Conservation (phyloP, 768 basidiomycete genomes). For the Mycena sanguinolenta region DNA sequence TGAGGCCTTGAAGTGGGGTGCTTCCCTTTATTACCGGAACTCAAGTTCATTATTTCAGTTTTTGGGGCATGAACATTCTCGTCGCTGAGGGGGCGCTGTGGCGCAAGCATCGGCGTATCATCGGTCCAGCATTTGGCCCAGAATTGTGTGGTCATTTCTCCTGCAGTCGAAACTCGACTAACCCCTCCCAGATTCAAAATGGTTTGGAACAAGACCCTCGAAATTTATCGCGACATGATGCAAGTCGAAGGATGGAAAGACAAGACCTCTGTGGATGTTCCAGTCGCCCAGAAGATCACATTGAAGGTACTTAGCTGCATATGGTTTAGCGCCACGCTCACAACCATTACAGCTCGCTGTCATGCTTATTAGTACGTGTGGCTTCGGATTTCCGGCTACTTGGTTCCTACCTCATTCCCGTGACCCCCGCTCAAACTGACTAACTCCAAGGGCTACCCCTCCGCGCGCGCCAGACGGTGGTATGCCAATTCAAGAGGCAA, state of each 20-base stretch:
- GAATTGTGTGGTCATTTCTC: conserved; percentile 34
- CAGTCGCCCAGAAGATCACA: conserved; percentile 49
- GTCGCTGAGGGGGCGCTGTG: conserved; percentile 47
- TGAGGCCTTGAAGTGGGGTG: conserved; percentile 47
- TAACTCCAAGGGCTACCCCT: conserved; percentile 42
- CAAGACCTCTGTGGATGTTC: conserved; percentile 45
- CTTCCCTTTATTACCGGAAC: not conserved
- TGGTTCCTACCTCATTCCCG: conserved; percentile 44
- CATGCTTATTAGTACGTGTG: conserved; percentile 59
- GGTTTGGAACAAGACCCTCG: conserved; percentile 56
- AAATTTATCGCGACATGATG: conserved; percentile 57
- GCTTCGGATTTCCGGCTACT: conserved; percentile 59
- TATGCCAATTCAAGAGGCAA: conserved; percentile 55
- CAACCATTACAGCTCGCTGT: conserved; percentile 53
- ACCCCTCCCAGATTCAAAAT: conserved; percentile 49
- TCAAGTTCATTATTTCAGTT: conserved; percentile 11
- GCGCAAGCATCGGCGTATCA: conserved; percentile 51
- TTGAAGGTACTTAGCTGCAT: conserved; percentile 47
- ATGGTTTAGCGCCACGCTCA: not conserved
- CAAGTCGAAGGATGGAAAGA: conserved; percentile 50
- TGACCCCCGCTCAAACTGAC: not conserved
- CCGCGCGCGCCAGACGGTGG: conserved; percentile 51
- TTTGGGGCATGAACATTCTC: conserved; percentile 51
- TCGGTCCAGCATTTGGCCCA: conserved; percentile 49
- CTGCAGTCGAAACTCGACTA: not conserved